A percentile compares a stretch with the other conserved stretches of the same genome.
Conservation (phyloP, 148 eudicot genomes). For the Arctostaphylos glauca region DNA sequence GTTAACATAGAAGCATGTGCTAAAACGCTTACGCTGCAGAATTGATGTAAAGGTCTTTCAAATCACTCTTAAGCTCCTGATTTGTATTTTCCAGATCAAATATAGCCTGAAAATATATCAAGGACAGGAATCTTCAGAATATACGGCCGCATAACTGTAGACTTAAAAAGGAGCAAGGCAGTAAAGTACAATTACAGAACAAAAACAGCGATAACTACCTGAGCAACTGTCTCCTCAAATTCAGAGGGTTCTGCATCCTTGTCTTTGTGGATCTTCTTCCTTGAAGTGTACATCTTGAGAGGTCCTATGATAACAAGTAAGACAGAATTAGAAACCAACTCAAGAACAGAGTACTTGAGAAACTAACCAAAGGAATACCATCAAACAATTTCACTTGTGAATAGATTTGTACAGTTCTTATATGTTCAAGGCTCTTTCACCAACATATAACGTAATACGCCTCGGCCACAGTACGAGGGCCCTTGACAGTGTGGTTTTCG, state of each 20-base stretch:
- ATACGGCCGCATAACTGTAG: background rate
- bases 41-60: slow-evolving; percentile 86
- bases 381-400: background rate
- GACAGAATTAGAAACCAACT: background rate
- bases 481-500: background rate
- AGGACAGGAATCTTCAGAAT: background rate
- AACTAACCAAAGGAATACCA: background rate
- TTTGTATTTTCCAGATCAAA: slow-evolving; percentile 77
- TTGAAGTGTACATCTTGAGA: slow-evolving; percentile 60
- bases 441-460: background rate
- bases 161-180: no score
- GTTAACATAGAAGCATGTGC: background rate
- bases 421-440: background rate
- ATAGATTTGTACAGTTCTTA: background rate
- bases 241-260: slow-evolving; percentile 69
- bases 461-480: background rate
- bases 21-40: slow-evolving; percentile 53
- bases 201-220: slow-evolving; percentile 30
- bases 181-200: background rate
- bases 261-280: slow-evolving; percentile 64
- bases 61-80: slow-evolving; percentile 62
- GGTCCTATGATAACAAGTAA: background rate
- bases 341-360: background rate
- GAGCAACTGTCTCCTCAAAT: slow-evolving; percentile 74
- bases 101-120: slow-evolving; percentile 45